Percentiles rank a stretch among this genome's conserved stretches.
Conservation (phyloP, 306 rosid genomes). For the Coriaria nepalensis region DNA sequence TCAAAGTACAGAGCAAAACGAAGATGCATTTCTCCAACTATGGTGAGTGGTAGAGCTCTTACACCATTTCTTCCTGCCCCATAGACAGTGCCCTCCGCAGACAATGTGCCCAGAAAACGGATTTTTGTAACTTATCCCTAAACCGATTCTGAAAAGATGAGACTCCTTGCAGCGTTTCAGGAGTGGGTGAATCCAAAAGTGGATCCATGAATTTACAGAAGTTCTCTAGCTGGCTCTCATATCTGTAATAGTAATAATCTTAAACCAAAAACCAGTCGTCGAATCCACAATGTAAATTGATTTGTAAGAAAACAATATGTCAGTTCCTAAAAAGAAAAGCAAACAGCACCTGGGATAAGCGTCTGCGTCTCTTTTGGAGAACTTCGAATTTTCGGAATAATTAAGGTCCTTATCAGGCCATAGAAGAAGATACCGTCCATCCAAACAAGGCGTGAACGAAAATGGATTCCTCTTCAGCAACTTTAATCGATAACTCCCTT, state of each 20-base stretch:
- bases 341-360: constrained; percentile 56
- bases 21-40: not conserved
- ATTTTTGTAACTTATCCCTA: constrained; percentile 56
- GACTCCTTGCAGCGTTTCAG: constrained; percentile 43
- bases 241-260: constrained; percentile 26
- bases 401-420: constrained; percentile 60
- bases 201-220: constrained; percentile 79
- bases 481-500: constrained; percentile 76
- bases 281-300: no score
- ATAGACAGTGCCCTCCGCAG: constrained; percentile 46
- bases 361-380: constrained; percentile 62
- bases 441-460: constrained; percentile 88
- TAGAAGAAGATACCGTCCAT: constrained; percentile 71
- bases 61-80: constrained; percentile 91
- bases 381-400: constrained; percentile 67
- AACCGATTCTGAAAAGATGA: constrained; percentile 49
- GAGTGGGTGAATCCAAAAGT: constrained; percentile 73
- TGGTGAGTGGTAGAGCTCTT: constrained; percentile 17
- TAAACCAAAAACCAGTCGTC: not conserved
- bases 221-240: constrained; percentile 67
- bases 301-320: not conserved
- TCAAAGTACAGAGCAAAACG: not conserved
- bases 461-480: constrained; percentile 70
- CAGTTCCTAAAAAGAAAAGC: not conserved
- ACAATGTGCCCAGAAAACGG: constrained; percentile 64